phyloP scores from a whole-genome alignment of 805 yeast genomes.

The Komagataella populi region DNA sequence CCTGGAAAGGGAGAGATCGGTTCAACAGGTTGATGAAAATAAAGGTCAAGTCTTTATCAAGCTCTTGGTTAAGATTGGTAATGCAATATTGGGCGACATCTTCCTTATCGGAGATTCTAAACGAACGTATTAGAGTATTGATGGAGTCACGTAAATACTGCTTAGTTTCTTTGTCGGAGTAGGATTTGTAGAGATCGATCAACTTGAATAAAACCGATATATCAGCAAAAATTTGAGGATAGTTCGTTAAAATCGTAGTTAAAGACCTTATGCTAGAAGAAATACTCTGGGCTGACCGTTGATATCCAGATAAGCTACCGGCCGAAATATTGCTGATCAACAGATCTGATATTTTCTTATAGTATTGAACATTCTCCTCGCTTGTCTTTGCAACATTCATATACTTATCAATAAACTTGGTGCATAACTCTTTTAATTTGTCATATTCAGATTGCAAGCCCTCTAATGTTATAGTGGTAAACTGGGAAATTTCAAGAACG shows the following conservation, averaged over 20 bases:
- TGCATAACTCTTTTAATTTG: conserved; percentile 16
- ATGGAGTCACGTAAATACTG: not conserved
- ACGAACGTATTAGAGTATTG: not conserved
- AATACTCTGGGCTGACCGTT: not conserved
- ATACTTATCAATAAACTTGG: conserved; percentile 22
- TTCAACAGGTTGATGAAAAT: not conserved
- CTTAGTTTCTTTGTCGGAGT: not conserved
- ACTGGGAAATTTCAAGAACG: conserved; percentile 20
- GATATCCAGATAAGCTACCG: not conserved
- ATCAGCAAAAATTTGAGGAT: not conserved
- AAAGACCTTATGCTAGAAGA: not conserved
- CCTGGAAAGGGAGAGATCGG: not conserved
- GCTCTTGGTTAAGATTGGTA: not conserved
- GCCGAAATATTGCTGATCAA: not conserved
- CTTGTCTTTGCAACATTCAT: conserved; percentile 27
- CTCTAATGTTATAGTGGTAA: conserved; percentile 25
- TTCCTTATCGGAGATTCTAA: not conserved
- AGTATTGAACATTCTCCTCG: not conserved
- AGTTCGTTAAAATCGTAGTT: not conserved
- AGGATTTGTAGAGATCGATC: not conserved
- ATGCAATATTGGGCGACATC: not conserved
- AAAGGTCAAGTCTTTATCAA: not conserved
- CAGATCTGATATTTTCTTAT: not conserved
- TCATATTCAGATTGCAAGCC: conserved; percentile 46
- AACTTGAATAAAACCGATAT: not conserved